phyloP scores from a whole-genome alignment of 768 basidiomycete species.

The Tremella yokohamensis region DNA sequence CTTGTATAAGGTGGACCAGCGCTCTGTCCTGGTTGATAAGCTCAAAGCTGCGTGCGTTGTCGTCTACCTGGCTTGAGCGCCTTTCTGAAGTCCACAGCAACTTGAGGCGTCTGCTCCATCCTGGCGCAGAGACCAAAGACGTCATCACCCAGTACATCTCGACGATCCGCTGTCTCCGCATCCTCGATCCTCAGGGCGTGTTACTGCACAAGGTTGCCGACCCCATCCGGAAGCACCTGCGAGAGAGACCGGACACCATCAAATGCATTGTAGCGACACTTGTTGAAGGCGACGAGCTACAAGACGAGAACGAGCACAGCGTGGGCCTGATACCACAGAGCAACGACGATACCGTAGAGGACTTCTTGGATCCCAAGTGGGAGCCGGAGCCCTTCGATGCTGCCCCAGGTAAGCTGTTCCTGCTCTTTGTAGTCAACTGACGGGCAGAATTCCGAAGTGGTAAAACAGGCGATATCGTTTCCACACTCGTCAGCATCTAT shows the following conservation, averaged over 20 bases:
- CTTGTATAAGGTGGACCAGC: slow-evolving; percentile 50
- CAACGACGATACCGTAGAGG: slow-evolving; percentile 62
- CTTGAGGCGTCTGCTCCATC: slow-evolving; percentile 82
- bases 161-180: slow-evolving; percentile 82
- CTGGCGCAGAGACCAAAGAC: slow-evolving; percentile 88
- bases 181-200: slow-evolving; percentile 89
- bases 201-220: slow-evolving; percentile 89
- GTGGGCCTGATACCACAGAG: slow-evolving; percentile 54
- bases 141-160: slow-evolving; percentile 86
- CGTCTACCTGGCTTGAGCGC: too few species aligned
- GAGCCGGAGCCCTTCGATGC: slow-evolving; percentile 95
- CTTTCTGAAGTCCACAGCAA: slow-evolving; percentile 57
- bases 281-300: slow-evolving; percentile 77
- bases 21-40: slow-evolving; percentile 68
- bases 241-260: slow-evolving; percentile 81
- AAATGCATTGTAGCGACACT: slow-evolving; percentile 86
- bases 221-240: slow-evolving; percentile 81
- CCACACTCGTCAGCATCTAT: slow-evolving; percentile 94
- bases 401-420: slow-evolving; percentile 66
- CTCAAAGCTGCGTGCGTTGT: slow-evolving; percentile 72
- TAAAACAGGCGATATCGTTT: slow-evolving; percentile 88
- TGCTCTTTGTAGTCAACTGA: too few species aligned
- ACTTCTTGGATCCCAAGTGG: slow-evolving; percentile 89
- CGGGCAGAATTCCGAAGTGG: slow-evolving; percentile 81
- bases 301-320: slow-evolving; percentile 69